Conservation (phyloP, 345 rosid genomes). For the Linum lewisii region DNA sequence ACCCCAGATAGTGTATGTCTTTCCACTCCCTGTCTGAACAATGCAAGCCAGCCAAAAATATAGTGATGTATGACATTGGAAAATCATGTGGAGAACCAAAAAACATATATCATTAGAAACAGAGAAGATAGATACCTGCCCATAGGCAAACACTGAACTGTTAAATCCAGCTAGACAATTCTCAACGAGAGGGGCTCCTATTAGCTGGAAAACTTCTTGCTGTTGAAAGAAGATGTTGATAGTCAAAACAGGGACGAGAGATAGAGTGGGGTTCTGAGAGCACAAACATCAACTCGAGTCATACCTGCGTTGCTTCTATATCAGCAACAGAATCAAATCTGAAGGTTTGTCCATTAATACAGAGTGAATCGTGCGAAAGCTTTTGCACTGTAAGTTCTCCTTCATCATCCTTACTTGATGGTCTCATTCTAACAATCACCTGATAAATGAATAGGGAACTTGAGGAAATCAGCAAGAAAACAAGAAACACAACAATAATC, state of each 20-base stretch:
- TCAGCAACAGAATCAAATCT: constrained; percentile 85
- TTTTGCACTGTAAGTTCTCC: constrained; percentile 68
- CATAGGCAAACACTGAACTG: constrained; percentile 97
- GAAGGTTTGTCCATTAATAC: constrained; percentile 69
- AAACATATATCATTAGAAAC: not conserved
- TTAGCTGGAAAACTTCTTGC: constrained; percentile 75
- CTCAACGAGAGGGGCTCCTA: constrained; percentile 87
- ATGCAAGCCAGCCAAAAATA: constrained; percentile 12
- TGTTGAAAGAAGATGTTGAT: constrained; percentile 17
- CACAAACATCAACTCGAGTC: constrained; percentile 2
- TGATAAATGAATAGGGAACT: constrained; percentile 15
- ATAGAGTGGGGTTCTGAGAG: not conserved
- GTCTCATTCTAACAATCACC: constrained; percentile 92
- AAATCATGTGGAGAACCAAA: not conserved
- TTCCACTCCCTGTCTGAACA: constrained; percentile 88
- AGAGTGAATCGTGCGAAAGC: constrained; percentile 46
- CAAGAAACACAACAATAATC: not conserved
- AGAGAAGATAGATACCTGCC: constrained; percentile 50
- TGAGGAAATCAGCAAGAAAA: not conserved
- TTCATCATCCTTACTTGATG: constrained; percentile 59
- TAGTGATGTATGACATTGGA: not conserved
- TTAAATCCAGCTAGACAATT: constrained; percentile 96
- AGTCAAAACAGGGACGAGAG: not conserved
- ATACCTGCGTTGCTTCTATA: constrained; percentile 65
- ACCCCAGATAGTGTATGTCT: constrained; percentile 98